Evolutionary conservation across 129 eudicot species (phyloP), one percentile per base, ranked within the genome.

Genomic region (Flaveria trinervia): DNA sequence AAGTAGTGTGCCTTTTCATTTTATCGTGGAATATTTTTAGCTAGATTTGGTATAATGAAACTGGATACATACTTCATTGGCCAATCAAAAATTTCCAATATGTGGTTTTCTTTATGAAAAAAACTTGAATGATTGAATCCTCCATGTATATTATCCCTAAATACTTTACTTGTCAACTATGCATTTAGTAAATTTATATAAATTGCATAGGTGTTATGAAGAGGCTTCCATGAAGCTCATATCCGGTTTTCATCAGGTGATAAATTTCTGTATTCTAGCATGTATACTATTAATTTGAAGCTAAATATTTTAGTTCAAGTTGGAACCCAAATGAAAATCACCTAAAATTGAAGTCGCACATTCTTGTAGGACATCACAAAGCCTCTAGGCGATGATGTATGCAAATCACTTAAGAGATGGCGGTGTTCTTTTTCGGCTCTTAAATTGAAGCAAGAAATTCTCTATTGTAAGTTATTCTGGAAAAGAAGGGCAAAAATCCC

Each of bases 241-340:
- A 62, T 94, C 98, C 59, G 98, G 98, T 80, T 91, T 85, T 79
- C 89, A 94, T 84, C 87, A 94, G 98, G 98, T 94, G 75, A 71
- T 33, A 69, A 45, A 33, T 62, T 73, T 49, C 43, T 79, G 26
- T 25, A 15, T 20, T 55, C 16, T 46, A 30, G 36, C 45, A 59
- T 54, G 68, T 67, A 26, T 66, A 56, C 15, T 57, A 57, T 33
- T 30, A 70, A 11, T 77, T 54, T 39, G 14, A 49, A 77, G 16
- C 68, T 52, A 28, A 15, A 12, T 45, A 30, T 48, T 30, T 62
- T 50, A 36, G 73, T 22, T 49, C 55, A 43, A 51, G 60, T 39
- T 52, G 52, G 5, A 61, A 30, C 12, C 48, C 15, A 41, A 6
- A 51, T 13, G 66, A 51, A 60, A 16, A 64, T 5, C 30, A 18